Evolutionary conservation across 768 basidiomycete species (phyloP).

Genomic region (Tylopilus subfusipes): DNA sequence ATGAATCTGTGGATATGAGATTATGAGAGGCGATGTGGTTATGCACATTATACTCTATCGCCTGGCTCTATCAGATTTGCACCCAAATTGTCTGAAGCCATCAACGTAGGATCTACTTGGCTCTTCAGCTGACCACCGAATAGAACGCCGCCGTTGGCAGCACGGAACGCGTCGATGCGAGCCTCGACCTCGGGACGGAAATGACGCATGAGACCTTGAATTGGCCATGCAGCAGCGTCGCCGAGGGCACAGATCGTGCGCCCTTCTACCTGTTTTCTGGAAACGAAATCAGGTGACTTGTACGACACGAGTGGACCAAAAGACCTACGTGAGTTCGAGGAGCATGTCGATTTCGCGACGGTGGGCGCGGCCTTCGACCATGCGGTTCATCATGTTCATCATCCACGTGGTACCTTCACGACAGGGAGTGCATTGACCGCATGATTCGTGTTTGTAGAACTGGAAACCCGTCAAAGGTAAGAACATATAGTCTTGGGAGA

Average conservation of each 20-base stretch:
- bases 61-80: slow-evolving; percentile 40
- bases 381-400: slow-evolving; percentile 99
- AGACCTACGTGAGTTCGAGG: slow-evolving; percentile 81
- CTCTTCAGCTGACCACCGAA: slow-evolving; percentile 80
- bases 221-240: slow-evolving; percentile 98
- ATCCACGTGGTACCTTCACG: slow-evolving; percentile 97
- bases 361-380: slow-evolving; percentile 89
- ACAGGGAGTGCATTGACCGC: slow-evolving; percentile 95
- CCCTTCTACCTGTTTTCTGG: slow-evolving; percentile 92
- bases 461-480: slow-evolving; percentile 27
- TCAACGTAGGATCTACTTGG: slow-evolving; percentile 65
- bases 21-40: not conserved
- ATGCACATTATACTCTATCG: slow-evolving; percentile 27
- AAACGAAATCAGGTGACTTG: slow-evolving; percentile 3
- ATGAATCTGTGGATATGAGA: slow-evolving; percentile 4
- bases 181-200: slow-evolving; percentile 95
- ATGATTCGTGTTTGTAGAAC: slow-evolving; percentile 99
- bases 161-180: slow-evolving; percentile 77
- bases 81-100: slow-evolving; percentile 74
- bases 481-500: not conserved
- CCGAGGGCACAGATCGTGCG: slow-evolving; percentile 96
- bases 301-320: not conserved
- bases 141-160: slow-evolving; percentile 73
- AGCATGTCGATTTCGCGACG: slow-evolving; percentile 98
- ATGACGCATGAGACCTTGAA: slow-evolving; percentile 96